Evolutionary conservation across 2,329 filamentous ascomycete genomes (phyloP), one percentile per base, ranked within the genome.

Genomic region (Dendrostoma leiphaemia): DNA sequence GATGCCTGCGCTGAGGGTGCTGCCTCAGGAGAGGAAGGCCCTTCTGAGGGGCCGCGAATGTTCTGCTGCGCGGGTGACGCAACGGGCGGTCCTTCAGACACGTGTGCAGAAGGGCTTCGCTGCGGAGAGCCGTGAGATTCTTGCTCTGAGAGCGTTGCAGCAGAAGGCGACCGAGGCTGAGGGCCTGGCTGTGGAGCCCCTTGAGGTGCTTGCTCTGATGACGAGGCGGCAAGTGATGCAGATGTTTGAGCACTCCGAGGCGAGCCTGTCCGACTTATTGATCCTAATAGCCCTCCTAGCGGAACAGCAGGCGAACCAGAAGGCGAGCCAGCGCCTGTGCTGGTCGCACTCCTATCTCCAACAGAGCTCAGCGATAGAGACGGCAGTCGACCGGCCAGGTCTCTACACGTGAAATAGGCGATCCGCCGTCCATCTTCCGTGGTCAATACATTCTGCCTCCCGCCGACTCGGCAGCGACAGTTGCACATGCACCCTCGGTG

Each of bases 391-490:
- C 44, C 23, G 19, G 19, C n/a, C 48, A 56, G 32, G 29, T 34
- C 45, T 10, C 48, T 38, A 31, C 53, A 56, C 10, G 26, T 44
- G 19, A 37, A 53, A 19, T 32, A 56, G 31, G 48, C 48, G 23
- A 48, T 34, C 26, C 29, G 43, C 15, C 44, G 31, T 26, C 31
- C 31, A 15, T 32, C 31, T 15, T 32, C 31, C 12, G 31, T 32
- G 4, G 31, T 32, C 8, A 32, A 12, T 9, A 32, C 10, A 15
- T 32, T 32, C 31, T 32, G 31, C 15, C 10, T 32, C 15, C 5
- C 26, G 17, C 43, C 43, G 17, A 3, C 29, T 29, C 15, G 43
- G 21, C 43, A 45, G 13, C 9, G 26, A 45, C 41, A 45, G n/a
- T 45, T 45, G 43, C 43, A 28, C 4, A 5, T 13, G 15, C 43